Base-by-base conservation (phyloP, 306 rosid genomes). In the Glycyrrhiza uralensis region DNA sequence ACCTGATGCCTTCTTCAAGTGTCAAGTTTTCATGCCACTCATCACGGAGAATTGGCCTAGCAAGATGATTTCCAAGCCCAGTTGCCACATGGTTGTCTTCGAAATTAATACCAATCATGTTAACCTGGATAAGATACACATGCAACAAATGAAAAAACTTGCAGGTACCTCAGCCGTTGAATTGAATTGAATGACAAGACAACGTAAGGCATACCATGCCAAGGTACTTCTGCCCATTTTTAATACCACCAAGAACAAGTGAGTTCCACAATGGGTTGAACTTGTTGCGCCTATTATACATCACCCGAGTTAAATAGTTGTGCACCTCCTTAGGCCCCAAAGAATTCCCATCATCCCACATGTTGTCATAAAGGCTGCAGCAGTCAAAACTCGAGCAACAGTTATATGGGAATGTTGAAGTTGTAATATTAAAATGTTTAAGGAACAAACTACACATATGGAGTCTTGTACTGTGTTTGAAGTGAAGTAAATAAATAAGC, bases 41-140 rank as follows among this genome's bases (percentile, higher is more conserved):
- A 7, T 89, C 99, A 47, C 97, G 99, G 54, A 91, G 99, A 83
- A 94, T 86, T 45, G 99, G 99, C 51, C 96, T 85, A 47, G 99
- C 97, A 59, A 94, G 96, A 72, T 94, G 99, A 74, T 91, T 91
- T n/a, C 99, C 99, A 69, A 91, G 90, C 23, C 98, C 98, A 6
- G 97, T 91, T 7, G 98, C 93, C 22, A 93, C 96, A 79, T 93
- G 97, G 57, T 86, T 66, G 77, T 94, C 99, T 79, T 91, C 97
- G 24, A 80, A 94, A 79, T 84, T 88, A 33, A 91, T 77, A 30
- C 99, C 99, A 49, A 94, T 94, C 99, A 94, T 94, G 84, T 69
- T 91, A 67, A 89, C 99, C 99, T 94, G 81, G 19, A 79, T 44
- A 77, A 38, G 50, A 20, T 49, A 32, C 68, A 50, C 59, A 56